Conservation (phyloP, 495 filamentous ascomycete genomes). For the Lasiosphaeria hispida region DNA sequence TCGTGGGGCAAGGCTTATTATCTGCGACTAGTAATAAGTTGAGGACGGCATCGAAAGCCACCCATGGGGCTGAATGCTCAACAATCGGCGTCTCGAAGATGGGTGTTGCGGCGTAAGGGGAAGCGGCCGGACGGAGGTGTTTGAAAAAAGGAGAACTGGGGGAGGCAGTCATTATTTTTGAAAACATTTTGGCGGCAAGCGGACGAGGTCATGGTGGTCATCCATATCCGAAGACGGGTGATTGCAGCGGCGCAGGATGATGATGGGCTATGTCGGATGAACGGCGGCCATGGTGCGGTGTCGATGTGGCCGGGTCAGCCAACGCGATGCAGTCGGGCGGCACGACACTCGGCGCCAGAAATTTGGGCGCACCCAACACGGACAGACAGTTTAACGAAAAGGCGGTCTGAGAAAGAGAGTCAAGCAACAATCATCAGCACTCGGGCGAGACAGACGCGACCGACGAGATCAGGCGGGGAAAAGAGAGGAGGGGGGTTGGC, state of each 20-base stretch:
- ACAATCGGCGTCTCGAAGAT: neutral
- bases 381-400: neutral
- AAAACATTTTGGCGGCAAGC: too few species aligned
- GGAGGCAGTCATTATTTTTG: slow-evolving; percentile 2
- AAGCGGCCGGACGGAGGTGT: neutral
- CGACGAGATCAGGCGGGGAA: neutral
- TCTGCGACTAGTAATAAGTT: too few species aligned
- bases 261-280: too few species aligned
- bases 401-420: slow-evolving; percentile 13
- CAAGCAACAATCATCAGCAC: neutral
- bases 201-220: too few species aligned
- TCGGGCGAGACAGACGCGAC: neutral
- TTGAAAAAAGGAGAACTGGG: slow-evolving; percentile 4
- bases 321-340: slow-evolving; percentile 12
- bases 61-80: too few species aligned
- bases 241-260: neutral
- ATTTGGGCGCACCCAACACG: neutral
- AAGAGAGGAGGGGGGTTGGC: neutral
- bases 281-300: too few species aligned
- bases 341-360: neutral
- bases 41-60: too few species aligned
- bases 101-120: slow-evolving; percentile 4
- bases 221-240: neutral
- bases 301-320: neutral
- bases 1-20: too few species aligned